Base-by-base conservation (phyloP, 2,329 filamentous ascomycete species). In the Cytospora paraplurivora region DNA sequence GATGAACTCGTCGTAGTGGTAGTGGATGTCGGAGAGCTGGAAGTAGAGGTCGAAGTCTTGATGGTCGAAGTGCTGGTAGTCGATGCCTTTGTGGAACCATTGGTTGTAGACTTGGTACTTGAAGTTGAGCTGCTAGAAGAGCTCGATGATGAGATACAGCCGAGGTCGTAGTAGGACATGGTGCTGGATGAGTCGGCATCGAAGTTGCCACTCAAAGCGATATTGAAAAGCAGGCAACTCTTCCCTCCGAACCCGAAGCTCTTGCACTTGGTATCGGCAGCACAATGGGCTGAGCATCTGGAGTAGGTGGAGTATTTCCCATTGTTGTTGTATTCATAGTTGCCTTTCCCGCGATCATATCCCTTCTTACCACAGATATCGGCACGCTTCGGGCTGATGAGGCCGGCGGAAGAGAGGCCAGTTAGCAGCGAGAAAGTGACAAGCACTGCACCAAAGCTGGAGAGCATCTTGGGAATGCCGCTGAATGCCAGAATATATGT, bases 171-270 rank as follows among this genome's bases (percentile, higher is more conserved):
- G 41, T 58, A 63, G 7, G 21, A 51, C 13, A 32, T 17, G 10
- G 50, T 21, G 51, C 38, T 52, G 34, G 33, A 52, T 17, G 56
- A 41, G 11, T 15, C 11, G 17, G 55, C 61, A 11, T 56, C 62
- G 10, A 63, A 59, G 56, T 63, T 63, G 13, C 56, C 56, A 13
- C 41, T 56, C 56, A 63, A 35, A 12, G 62, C 38, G 19, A 63
- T 33, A 17, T 34, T 59, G 56, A 59, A 63, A 8, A 63, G 62
- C 41, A 63, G 13, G 21, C 62, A 63, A 7, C 34, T 44, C 15
- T 59, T 50, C 8, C 44, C 51, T 13, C 50, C 51, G 10, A 59
- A 55, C 10, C 56, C 34, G 27, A 63, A 62, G 47, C 54, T 57
- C 55, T 63, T 63, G 56, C 61, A 63, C 33, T 63, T 59, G 10